Conservation (phyloP, 2,329 filamentous ascomycete species). For the Cladosporium phlei region DNA sequence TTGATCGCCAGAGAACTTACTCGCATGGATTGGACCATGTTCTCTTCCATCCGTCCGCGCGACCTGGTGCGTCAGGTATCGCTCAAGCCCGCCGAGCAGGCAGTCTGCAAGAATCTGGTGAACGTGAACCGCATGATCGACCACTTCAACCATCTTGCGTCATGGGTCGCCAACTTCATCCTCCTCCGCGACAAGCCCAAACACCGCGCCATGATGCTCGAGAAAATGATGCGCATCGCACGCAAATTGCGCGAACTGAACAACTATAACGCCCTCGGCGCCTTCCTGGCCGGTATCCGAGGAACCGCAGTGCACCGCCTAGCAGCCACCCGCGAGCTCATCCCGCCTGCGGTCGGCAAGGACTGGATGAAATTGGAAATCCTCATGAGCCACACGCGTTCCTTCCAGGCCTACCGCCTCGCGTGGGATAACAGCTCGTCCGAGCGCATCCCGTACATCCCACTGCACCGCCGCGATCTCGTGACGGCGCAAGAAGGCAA, state of each 20-base stretch:
- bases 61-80: slow-evolving; percentile 91
- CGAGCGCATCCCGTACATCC: slow-evolving; percentile 89
- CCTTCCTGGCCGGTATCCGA: slow-evolving; percentile 87
- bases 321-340: slow-evolving; percentile 69
- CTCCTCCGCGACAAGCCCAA: slow-evolving; percentile 92
- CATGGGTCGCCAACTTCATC: slow-evolving; percentile 50
- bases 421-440: slow-evolving; percentile 94
- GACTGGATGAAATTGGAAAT: slow-evolving; percentile 84
- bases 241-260: slow-evolving; percentile 80
- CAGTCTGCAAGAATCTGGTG: slow-evolving; percentile 58
- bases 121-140: slow-evolving; percentile 93
- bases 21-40: slow-evolving; percentile 97
- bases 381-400: slow-evolving; percentile 88
- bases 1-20: slow-evolving; percentile 88
- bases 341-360: slow-evolving; percentile 68
- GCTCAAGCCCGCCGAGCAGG: slow-evolving; percentile 55
- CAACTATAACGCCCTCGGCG: slow-evolving; percentile 96
- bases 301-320: slow-evolving; percentile 81
- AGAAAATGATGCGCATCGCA: slow-evolving; percentile 93
- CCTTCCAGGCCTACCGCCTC: slow-evolving; percentile 89
- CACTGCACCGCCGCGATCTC: slow-evolving; percentile 81
- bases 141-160: slow-evolving; percentile 62
- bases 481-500: slow-evolving; percentile 91
- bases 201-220: slow-evolving; percentile 82
- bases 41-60: slow-evolving; percentile 85